Evolutionary conservation across 73 alveolate genomes (phyloP).

Genomic region (Symbiodinium pilosum): DNA sequence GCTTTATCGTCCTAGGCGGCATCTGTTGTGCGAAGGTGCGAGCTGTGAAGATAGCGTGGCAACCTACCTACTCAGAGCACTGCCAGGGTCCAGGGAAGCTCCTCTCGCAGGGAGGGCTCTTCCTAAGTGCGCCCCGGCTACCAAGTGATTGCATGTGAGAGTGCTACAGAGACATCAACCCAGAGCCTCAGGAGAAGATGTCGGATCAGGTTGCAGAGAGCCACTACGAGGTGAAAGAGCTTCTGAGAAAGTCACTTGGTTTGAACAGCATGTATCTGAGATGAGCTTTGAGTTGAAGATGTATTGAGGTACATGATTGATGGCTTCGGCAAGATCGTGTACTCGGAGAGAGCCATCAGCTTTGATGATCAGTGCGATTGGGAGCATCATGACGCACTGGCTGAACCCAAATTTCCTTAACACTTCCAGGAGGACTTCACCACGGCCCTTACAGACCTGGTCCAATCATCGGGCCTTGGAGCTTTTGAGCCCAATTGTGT

Average conservation of each 20-base stretch:
- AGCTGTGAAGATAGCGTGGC: too few species aligned
- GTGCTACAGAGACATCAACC: neutral
- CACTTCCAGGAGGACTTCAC: conserved; percentile 42
- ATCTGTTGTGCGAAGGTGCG: conserved; percentile 19
- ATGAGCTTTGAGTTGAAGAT: too few species aligned
- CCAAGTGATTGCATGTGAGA: neutral
- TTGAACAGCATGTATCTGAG: neutral
- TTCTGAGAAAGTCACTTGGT: conserved; percentile 10
- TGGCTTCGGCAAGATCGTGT: conserved; percentile 77
- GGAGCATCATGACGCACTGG: neutral
- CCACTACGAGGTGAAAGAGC: conserved; percentile 56
- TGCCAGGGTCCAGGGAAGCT: conserved; percentile 11
- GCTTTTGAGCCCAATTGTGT: conserved; percentile 88
- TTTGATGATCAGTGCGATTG: neutral
- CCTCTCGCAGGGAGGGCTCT: conserved; percentile 58
- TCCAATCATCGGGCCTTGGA: conserved; percentile 65
- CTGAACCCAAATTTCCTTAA: too few species aligned
- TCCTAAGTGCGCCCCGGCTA: conserved; percentile 22
- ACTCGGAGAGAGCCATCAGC: conserved; percentile 36
- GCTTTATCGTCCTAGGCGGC: conserved; percentile 87
- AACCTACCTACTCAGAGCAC: too few species aligned
- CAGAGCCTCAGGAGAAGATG: conserved; percentile 65
- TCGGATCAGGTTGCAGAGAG: conserved; percentile 90
- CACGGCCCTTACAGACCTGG: conserved; percentile 45
- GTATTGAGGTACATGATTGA: conserved; percentile 75